Percentiles rank a stretch among this genome's conserved stretches.
Evolutionary conservation across 164 flowering plant species (phyloP).

Genomic region (Saururus chinensis): DNA sequence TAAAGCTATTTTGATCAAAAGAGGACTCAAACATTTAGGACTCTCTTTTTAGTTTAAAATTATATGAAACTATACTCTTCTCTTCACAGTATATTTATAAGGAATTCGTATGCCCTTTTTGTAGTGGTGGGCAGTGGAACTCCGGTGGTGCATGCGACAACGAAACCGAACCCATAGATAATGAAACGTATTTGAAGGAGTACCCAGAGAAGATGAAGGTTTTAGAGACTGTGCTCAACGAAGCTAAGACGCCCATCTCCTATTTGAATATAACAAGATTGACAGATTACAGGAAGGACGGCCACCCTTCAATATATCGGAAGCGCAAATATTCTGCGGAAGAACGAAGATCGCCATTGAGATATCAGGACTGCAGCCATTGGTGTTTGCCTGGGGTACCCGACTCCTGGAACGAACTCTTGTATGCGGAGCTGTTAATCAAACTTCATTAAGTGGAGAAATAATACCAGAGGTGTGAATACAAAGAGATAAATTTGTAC

Average conservation of each 20-base stretch:
- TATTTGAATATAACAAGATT: conserved; percentile 70
- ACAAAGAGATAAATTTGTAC: conserved; percentile 1
- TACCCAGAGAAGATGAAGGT: conserved; percentile 74
- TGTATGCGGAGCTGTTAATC: conserved; percentile 60
- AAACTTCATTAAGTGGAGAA: conserved; percentile 12
- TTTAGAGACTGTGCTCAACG: conserved; percentile 48
- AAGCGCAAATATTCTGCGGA: conserved; percentile 34
- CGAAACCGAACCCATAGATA: conserved; percentile 75
- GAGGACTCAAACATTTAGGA: background rate
- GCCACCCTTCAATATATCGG: conserved; percentile 84
- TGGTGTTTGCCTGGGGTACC: conserved; percentile 99
- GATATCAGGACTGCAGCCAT: conserved; percentile 93
- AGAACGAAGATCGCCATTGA: conserved; percentile 42
- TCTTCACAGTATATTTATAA: background rate
- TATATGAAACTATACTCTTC: background rate
- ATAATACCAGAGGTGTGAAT: background rate
- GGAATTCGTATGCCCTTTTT: background rate
- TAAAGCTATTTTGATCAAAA: too few relatives aligned
- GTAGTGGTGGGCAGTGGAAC: conserved; percentile 95
- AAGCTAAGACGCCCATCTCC: conserved; percentile 62
- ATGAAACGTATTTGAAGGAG: conserved; percentile 37
- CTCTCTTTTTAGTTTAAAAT: background rate
- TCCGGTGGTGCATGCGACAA: conserved; percentile 83
- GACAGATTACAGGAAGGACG: conserved; percentile 89
- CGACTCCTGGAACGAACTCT: conserved; percentile 85